Evolutionary conservation across 1,284 basidiomycete genomes (phyloP).

Genomic region (Cutaneotrichosporon sp.): DNA sequence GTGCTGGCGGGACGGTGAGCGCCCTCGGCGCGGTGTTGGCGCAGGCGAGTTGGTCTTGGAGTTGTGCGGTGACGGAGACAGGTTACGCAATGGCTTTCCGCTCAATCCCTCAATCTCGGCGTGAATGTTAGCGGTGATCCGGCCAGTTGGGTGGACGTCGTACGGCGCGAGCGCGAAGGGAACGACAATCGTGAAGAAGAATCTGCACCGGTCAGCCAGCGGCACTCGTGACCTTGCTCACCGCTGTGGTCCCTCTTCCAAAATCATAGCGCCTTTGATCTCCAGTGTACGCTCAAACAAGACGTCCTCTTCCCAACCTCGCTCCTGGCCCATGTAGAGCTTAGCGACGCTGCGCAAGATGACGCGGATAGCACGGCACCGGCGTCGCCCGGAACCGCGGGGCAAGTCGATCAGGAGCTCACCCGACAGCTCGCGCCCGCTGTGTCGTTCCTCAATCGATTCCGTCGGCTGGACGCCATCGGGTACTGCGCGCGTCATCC

Average conservation of each 20-base stretch:
- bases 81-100: not conserved
- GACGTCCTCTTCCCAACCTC: conserved; percentile 28
- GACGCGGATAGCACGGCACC: conserved; percentile 33
- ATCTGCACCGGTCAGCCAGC: conserved; percentile 10
- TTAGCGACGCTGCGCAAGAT: conserved; percentile 18
- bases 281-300: conserved; percentile 28
- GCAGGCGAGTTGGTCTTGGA: not conserved
- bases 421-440: conserved; percentile 18
- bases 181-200: conserved; percentile 28
- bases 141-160: conserved; percentile 22
- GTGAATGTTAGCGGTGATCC: conserved; percentile 16
- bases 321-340: conserved; percentile 23
- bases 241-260: conserved; percentile 29
- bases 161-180: conserved; percentile 25
- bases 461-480: not conserved
- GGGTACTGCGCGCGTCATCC: conserved; percentile 10
- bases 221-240: not conserved
- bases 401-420: conserved; percentile 30
- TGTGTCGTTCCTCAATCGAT: not conserved
- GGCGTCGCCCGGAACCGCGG: conserved; percentile 15
- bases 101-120: conserved; percentile 25
- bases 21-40: conserved; percentile 2
- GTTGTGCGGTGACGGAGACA: not conserved
- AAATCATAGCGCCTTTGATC: conserved; percentile 21
- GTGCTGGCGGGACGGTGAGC: conserved; percentile 3